Conservation (phyloP, 139 green algal species). For the Chlamydomonas schloesseri region DNA sequence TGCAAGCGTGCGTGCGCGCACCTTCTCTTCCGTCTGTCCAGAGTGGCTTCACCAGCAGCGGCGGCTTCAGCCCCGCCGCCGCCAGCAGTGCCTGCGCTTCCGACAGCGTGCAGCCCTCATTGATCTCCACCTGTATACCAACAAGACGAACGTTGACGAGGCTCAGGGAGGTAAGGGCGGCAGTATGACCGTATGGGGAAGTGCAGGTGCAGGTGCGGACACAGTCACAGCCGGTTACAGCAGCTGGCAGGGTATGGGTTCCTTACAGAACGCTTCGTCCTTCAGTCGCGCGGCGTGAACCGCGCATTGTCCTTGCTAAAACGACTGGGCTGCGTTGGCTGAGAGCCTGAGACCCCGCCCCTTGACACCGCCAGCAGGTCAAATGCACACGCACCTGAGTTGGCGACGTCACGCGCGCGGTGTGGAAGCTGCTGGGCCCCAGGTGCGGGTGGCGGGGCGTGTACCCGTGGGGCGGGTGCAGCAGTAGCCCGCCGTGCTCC, state of each 20-base stretch:
- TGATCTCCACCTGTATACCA: constrained; percentile 53
- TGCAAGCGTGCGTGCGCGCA: too few relatives aligned
- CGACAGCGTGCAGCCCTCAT: constrained; percentile 47
- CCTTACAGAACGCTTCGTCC: too few relatives aligned
- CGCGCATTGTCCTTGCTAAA: too few relatives aligned
- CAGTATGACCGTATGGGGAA: too few relatives aligned
- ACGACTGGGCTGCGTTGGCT: too few relatives aligned
- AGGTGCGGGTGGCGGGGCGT: not conserved
- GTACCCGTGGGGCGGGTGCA: too few relatives aligned
- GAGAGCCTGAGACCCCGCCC: too few relatives aligned
- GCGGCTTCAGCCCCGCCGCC: constrained; percentile 61
- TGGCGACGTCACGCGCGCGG: constrained; percentile 15
- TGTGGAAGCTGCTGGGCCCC: not conserved
- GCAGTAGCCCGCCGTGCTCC: not conserved
- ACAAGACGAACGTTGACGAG: not conserved
- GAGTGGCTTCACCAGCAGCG: constrained; percentile 87
- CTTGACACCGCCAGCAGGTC: too few relatives aligned
- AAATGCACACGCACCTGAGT: constrained; percentile 18
- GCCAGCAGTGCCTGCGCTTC: constrained; percentile 50
- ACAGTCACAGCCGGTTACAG: not conserved
- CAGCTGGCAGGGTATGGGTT: too few relatives aligned
- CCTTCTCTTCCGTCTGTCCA: constrained; percentile 84
- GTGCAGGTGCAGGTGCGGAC: not conserved
- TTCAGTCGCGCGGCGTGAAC: too few relatives aligned
- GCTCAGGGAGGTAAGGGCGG: too few relatives aligned